phyloP scores from a whole-genome alignment of 805 yeast genomes.

The Candida pini region DNA sequence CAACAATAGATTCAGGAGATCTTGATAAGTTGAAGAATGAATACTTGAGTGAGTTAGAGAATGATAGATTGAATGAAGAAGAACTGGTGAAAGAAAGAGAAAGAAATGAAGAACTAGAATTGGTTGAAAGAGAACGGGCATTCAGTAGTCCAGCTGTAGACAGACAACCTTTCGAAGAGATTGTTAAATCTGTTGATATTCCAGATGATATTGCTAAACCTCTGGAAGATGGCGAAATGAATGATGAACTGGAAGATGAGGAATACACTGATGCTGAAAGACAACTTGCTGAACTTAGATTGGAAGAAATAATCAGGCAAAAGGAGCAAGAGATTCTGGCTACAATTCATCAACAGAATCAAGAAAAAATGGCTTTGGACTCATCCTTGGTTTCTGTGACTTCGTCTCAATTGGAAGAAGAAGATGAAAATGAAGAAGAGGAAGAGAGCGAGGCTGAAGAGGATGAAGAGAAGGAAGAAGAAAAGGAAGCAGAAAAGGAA shows the following conservation, averaged over 20 bases:
- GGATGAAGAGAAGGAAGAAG: background rate
- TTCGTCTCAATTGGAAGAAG: constrained; percentile 10
- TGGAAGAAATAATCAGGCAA: constrained; percentile 21
- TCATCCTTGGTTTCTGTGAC: constrained; percentile 15
- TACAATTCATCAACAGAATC: constrained; percentile 16
- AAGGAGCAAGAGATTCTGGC: constrained; percentile 25
- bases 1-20: constrained; percentile 9
- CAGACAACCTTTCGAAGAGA: constrained; percentile 3
- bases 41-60: constrained; percentile 23
- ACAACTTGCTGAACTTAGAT: constrained; percentile 21
- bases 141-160: constrained; percentile 9
- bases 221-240: constrained; percentile 4
- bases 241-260: constrained; percentile 9
- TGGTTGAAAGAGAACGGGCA: constrained; percentile 25
- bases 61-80: constrained; percentile 24
- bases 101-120: constrained; percentile 34
- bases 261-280: constrained; percentile 22
- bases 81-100: constrained; percentile 36
- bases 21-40: constrained; percentile 22
- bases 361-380: constrained; percentile 13
- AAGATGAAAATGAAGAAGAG: constrained; percentile 2
- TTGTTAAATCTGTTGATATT: constrained; percentile 9
- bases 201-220: constrained; percentile 8
- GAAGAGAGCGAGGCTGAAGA: constrained; percentile 1
- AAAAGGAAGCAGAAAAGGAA: constrained; percentile 5